Conservation (phyloP, 768 basidiomycete genomes). For the Myochromella boudieri region DNA sequence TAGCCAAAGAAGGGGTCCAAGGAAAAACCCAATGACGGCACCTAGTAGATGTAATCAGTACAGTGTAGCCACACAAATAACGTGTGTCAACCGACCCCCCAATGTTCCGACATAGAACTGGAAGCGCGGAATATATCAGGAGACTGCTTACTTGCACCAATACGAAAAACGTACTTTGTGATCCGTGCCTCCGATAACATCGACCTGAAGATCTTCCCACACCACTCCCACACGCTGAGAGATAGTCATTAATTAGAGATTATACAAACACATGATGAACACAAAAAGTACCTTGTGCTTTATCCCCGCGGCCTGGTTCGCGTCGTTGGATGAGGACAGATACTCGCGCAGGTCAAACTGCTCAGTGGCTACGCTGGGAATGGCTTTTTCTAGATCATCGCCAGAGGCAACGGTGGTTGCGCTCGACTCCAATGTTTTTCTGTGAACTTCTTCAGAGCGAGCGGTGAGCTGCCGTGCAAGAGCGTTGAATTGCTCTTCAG, state of each 20-base stretch:
- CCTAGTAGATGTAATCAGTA: constrained; percentile 29
- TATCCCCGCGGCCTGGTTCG: constrained; percentile 63
- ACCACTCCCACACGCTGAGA: constrained; percentile 65
- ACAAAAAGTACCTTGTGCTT: constrained; percentile 50
- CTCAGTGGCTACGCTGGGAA: constrained; percentile 25
- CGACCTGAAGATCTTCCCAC: constrained; percentile 70
- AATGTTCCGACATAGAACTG: constrained; percentile 63
- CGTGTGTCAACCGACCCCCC: constrained; percentile 42
- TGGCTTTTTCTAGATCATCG: constrained; percentile 43
- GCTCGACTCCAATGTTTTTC: constrained; percentile 21
- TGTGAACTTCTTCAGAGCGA: constrained; percentile 23
- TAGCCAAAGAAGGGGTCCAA: constrained; percentile 49
- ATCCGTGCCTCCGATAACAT: constrained; percentile 53
- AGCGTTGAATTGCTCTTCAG: constrained; percentile 55
- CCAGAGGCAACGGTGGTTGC: constrained; percentile 34
- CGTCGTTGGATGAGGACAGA: constrained; percentile 64
- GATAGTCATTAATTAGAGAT: neutral
- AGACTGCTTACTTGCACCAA: neutral
- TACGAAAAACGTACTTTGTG: constrained; percentile 45
- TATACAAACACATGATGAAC: neutral
- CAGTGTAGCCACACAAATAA: neutral
- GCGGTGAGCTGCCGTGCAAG: constrained; percentile 45
- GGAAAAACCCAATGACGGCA: constrained; percentile 51
- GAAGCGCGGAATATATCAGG: neutral
- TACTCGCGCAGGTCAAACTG: constrained; percentile 69